phyloP scores from a whole-genome alignment of 2,329 filamentous ascomycete genomes.

The Diplocarpon rosae region DNA sequence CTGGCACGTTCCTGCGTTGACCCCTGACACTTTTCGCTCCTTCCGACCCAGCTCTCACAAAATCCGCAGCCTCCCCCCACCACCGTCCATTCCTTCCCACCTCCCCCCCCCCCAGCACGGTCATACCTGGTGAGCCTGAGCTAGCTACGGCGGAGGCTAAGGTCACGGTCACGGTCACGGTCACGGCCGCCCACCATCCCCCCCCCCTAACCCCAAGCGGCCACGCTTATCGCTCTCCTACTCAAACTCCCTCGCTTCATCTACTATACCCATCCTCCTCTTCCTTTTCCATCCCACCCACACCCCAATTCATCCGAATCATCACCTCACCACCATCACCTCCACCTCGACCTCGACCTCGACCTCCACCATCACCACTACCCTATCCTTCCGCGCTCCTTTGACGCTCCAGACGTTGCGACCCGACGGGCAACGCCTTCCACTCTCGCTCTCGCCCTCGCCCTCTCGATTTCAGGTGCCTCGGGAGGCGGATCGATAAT shows the following conservation, averaged over 20 bases:
- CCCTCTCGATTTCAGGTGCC: conserved; percentile 10
- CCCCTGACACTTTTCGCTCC: no score
- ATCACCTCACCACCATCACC: not conserved
- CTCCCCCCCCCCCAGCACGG: no score
- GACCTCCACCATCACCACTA: not conserved
- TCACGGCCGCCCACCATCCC: no score
- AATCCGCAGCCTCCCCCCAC: no score
- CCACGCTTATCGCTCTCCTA: not conserved
- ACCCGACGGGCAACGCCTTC: no score
- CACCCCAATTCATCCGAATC: not conserved
- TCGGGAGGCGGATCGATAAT: conserved; percentile 27
- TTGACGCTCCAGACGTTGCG: not conserved
- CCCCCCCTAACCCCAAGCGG: no score
- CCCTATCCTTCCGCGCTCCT: not conserved
- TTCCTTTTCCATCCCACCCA: not conserved
- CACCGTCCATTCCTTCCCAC: no score
- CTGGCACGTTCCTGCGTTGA: no score
- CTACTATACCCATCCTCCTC: not conserved
- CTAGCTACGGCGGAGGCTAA: no score
- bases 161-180: no score
- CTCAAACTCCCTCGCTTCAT: not conserved
- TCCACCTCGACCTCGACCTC: not conserved
- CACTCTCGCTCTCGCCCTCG: not conserved
- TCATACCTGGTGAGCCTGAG: no score
- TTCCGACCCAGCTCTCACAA: no score